Percentiles rank a stretch among this genome's conserved stretches.
These are phyloP conservation scores for Emergomyces orientalis DNA, from an alignment of 2,329 filamentous ascomycete genomes.

Conservation along the genomic window DNA sequence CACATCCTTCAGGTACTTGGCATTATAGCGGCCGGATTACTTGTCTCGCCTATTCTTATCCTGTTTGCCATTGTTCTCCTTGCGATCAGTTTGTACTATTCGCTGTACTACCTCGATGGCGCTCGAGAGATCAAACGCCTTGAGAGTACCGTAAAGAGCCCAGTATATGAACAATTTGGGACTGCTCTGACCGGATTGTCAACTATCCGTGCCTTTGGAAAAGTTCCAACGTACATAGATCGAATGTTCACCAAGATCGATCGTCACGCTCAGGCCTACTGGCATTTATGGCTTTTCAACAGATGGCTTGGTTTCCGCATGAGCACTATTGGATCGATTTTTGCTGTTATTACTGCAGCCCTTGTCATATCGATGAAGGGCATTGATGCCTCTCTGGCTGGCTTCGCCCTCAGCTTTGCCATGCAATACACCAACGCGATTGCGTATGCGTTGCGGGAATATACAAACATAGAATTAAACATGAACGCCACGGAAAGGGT, in stretches of 20 bases:
- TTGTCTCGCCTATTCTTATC: slow-evolving; percentile 60
- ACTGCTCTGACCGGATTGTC: slow-evolving; percentile 61
- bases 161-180: slow-evolving; percentile 71
- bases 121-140: slow-evolving; percentile 68
- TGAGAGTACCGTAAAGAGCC: slow-evolving; percentile 67
- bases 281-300: slow-evolving; percentile 63
- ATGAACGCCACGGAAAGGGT: slow-evolving; percentile 73
- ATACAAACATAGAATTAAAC: slow-evolving; percentile 62
- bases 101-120: slow-evolving; percentile 55
- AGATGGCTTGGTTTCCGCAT: slow-evolving; percentile 70
- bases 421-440: slow-evolving; percentile 58
- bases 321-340: slow-evolving; percentile 58
- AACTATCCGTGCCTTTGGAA: slow-evolving; percentile 68
- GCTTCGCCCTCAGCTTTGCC: slow-evolving; percentile 66
- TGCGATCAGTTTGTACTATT: slow-evolving; percentile 48
- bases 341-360: slow-evolving; percentile 55
- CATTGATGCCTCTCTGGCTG: slow-evolving; percentile 62
- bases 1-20: slow-evolving; percentile 55
- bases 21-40: slow-evolving; percentile 55
- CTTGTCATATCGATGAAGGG: slow-evolving; percentile 53
- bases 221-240: slow-evolving; percentile 55
- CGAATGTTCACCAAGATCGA: slow-evolving; percentile 64
- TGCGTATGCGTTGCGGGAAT: slow-evolving; percentile 57
- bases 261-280: slow-evolving; percentile 55
- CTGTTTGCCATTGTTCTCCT: slow-evolving; percentile 52